phyloP scores from a whole-genome alignment of 768 basidiomycete genomes.

The Gautieria morchelliformis region DNA sequence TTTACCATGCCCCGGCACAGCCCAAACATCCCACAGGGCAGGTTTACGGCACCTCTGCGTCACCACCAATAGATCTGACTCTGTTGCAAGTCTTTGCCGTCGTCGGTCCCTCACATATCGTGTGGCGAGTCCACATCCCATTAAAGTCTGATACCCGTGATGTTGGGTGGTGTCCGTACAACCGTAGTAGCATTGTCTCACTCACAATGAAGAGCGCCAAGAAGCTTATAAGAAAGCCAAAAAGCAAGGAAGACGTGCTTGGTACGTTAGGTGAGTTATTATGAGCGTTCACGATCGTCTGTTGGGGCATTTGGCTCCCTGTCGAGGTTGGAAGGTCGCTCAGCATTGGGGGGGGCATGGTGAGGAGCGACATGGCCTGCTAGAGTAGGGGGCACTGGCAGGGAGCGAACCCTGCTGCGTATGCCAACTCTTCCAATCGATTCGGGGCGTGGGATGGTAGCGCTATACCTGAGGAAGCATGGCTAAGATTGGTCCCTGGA shows the following conservation, averaged over 20 bases:
- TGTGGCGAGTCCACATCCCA: constrained; percentile 1
- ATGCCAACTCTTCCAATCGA: not conserved
- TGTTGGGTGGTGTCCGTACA: not conserved
- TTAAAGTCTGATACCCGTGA: not conserved
- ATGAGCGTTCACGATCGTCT: not conserved
- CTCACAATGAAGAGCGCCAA: constrained; percentile 8
- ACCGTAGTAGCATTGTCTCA: not conserved
- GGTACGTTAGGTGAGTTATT: not conserved
- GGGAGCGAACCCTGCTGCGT: not conserved
- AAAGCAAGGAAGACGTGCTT: constrained; percentile 1
- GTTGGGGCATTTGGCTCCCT: constrained; percentile 26
- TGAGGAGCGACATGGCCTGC: constrained; percentile 6
- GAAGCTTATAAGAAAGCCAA: constrained; percentile 8
- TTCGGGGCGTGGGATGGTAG: not conserved
- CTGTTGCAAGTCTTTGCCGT: not conserved
- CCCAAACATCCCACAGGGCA: constrained; percentile 3
- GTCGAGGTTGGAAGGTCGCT: constrained; percentile 23
- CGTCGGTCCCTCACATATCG: constrained; percentile 5
- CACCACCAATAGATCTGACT: not conserved
- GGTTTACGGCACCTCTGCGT: not conserved
- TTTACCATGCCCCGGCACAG: not conserved
- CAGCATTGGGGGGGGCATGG: constrained; percentile 20
- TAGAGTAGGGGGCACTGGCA: too few relatives aligned
- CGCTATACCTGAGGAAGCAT: not conserved
- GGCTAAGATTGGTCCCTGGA: not conserved